phyloP scores from a whole-genome alignment of 441 rosid genomes.

The Mallotus repandus region DNA sequence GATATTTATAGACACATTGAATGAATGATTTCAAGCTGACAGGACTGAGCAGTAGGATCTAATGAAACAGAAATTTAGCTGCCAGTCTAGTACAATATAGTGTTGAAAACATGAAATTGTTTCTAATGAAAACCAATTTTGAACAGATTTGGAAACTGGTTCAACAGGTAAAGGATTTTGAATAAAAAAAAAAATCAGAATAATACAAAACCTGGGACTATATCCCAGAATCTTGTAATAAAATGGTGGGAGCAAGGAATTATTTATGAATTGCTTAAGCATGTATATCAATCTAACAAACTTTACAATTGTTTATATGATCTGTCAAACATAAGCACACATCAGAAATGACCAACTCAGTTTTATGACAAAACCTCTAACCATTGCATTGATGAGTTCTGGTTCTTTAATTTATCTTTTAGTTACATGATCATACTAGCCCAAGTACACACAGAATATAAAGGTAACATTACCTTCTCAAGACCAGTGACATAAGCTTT shows the following conservation, averaged over 20 bases:
- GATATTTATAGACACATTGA: too few relatives aligned
- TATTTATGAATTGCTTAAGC: background rate
- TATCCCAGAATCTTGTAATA: background rate
- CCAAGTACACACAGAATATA: too few relatives aligned
- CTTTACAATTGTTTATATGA: background rate
- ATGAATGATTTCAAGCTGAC: background rate
- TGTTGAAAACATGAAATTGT: background rate
- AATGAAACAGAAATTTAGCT: background rate
- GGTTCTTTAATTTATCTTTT: background rate
- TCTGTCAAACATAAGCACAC: background rate
- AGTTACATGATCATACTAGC: background rate
- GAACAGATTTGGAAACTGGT: background rate
- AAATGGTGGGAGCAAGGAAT: background rate
- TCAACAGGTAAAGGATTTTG: background rate
- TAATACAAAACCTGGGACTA: background rate
- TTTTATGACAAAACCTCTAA: background rate
- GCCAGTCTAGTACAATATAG: background rate
- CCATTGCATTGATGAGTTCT: background rate
- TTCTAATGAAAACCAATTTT: background rate
- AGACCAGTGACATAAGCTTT: constrained; percentile 83
- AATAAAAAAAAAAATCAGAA: background rate
- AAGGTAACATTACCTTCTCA: constrained; percentile 60
- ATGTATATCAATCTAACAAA: background rate
- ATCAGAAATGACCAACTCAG: background rate
- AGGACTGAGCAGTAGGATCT: background rate